Evolutionary conservation across 345 rosid species (phyloP).

Genomic region (Citrus maxima): DNA sequence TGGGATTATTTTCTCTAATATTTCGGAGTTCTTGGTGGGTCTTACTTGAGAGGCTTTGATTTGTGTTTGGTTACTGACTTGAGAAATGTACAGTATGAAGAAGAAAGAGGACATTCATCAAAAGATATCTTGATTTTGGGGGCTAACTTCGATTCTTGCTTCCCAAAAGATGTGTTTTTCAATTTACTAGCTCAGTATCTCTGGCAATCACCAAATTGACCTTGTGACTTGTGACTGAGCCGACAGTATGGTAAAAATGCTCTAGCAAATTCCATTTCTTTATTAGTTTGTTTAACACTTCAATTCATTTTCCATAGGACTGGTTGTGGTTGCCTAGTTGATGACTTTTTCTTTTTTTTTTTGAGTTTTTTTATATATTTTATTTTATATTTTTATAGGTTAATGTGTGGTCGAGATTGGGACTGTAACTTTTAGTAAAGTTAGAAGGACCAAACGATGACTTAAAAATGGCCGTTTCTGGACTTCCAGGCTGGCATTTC

Average conservation of each 20-base stretch:
- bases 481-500: constrained; percentile 31
- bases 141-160: constrained; percentile 6
- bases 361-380: not conserved
- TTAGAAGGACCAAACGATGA: constrained; percentile 10
- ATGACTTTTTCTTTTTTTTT: not conserved
- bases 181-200: not conserved
- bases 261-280: not conserved
- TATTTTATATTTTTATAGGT: too few species aligned
- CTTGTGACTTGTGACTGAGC: constrained; percentile 16
- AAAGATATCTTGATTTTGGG: constrained; percentile 7
- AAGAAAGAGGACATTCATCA: not conserved
- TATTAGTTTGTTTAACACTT: not conserved
- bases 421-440: not conserved
- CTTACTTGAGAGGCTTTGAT: constrained; percentile 2
- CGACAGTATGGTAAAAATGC: constrained; percentile 7
- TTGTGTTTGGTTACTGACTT: constrained; percentile 18
- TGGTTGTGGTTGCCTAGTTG: not conserved
- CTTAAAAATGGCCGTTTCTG: not conserved
- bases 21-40: not conserved
- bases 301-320: not conserved
- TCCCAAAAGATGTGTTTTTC: not conserved
- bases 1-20: not conserved
- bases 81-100: constrained; percentile 1
- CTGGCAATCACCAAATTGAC: constrained; percentile 2
- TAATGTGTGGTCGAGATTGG: not conserved